phyloP scores from a whole-genome alignment of 441 rosid genomes.

The Mallotus repandus region DNA sequence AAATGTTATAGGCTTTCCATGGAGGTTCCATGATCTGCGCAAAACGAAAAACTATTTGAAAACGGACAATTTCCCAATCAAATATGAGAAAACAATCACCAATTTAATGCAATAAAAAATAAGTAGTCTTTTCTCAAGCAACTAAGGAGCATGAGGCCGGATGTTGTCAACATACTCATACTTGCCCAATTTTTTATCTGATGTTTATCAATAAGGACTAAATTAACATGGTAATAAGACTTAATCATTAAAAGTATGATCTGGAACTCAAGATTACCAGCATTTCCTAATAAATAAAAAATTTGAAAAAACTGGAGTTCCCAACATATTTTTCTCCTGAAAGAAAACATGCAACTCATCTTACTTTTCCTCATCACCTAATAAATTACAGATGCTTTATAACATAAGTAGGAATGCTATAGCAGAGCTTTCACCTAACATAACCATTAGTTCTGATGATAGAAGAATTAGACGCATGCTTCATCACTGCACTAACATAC shows the following conservation, averaged over 20 bases:
- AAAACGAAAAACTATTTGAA: constrained; percentile 14
- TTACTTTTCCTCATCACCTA: background rate
- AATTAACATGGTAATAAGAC: background rate
- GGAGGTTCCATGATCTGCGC: constrained; percentile 96
- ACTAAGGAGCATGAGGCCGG: background rate
- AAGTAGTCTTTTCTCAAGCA: background rate
- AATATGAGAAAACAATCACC: background rate
- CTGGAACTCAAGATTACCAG: background rate
- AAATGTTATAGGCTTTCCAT: constrained; percentile 76
- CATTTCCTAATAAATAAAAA: constrained; percentile 1
- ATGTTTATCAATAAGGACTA: background rate
- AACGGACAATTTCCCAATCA: background rate
- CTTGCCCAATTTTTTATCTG: background rate
- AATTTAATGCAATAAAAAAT: background rate
- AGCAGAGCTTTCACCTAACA: background rate
- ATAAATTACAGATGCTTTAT: background rate
- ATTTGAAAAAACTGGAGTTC: background rate
- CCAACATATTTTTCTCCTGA: background rate
- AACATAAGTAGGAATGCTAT: background rate
- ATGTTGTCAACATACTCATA: background rate
- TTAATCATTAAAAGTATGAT: constrained; percentile 5
- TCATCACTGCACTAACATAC: background rate
- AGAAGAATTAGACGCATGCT: background rate
- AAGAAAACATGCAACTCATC: background rate
- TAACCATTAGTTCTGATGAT: constrained; percentile 1